Base-by-base conservation (phyloP, 163 green algal species). In the Prototheca cutis region DNA sequence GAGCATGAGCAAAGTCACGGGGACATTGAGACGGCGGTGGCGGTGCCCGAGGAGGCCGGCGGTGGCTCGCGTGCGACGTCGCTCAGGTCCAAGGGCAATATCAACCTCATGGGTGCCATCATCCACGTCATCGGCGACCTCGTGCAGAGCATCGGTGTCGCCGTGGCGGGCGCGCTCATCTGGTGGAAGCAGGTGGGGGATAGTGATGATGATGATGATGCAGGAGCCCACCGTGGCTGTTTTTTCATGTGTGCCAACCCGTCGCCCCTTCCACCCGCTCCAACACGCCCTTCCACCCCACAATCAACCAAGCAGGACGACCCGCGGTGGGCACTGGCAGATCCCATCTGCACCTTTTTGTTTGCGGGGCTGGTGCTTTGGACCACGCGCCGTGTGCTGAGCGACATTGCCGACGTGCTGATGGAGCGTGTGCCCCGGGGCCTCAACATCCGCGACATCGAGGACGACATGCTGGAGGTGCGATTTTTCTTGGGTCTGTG, bases 301-400 rank as follows among this genome's bases (percentile, higher is more conserved):
- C 40, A 18, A 3, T 28, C 31, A 39, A 2, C 31, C 32, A 42
- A 13, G 48, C 61, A 87, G 72, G 82, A 81, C 54, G 79, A 90
- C 63, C 75, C 76, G 2, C 55, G 74, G 10, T 93, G 83, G 84
- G 51, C 79, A 49, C 64, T 93, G 3, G 85, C 79, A 4, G 88
- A 96, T 64, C 88, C 88, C 31, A 84, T 97, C 52, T 97, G 91
- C 77, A 97, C 90, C n/a, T 94, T 97, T 45, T 3, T 95, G 5
- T 97, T 97, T 69, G 89, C 88, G 2, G 24, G 84, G 3, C 67
- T 97, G 45, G 91, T 97, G 61, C 67, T 97, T 49, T 61, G 83
- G 23, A 96, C 87, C 6, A 97, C 90, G 0, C 63, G 63, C 13
- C 53, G 31, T 49, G 87, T 97, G 55, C 59, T 94, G 53, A 6